These are phyloP conservation scores for Zygosaccharomyces bisporus DNA, from an alignment of 805 yeast genomes.

Conservation along the genomic window DNA sequence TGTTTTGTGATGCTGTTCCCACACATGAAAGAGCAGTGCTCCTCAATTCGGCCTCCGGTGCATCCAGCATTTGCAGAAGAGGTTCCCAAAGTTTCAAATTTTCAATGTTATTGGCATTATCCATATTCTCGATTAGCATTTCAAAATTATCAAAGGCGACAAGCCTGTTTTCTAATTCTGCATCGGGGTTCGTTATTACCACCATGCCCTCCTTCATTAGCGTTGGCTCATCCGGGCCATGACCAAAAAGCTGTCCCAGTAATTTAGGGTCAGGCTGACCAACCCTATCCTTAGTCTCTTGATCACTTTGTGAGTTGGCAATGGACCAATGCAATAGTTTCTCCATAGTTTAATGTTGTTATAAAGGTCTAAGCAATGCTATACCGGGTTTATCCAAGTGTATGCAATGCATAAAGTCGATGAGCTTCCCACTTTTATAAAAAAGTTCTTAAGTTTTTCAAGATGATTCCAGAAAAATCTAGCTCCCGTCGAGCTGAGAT, in stretches of 20 bases:
- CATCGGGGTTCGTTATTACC: constrained; percentile 55
- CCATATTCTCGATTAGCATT: constrained; percentile 88
- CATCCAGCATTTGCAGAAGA: constrained; percentile 51
- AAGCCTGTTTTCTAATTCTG: constrained; percentile 58
- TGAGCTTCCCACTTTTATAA: neutral
- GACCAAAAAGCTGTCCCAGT: constrained; percentile 72
- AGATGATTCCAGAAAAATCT: constrained; percentile 7
- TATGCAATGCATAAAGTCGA: neutral
- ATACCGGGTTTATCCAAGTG: neutral
- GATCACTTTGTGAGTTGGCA: constrained; percentile 68
- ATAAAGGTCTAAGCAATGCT: neutral
- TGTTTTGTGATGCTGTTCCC: constrained; percentile 93
- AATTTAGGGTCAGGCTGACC: constrained; percentile 79
- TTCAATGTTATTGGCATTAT: constrained; percentile 90
- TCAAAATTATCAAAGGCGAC: constrained; percentile 88
- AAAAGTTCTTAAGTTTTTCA: neutral
- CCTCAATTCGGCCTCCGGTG: constrained; percentile 45
- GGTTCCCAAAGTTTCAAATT: constrained; percentile 78
- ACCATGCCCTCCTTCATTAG: constrained; percentile 75
- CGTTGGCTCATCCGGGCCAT: constrained; percentile 81
- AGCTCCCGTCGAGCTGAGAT: neutral
- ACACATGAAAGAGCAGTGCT: constrained; percentile 65
- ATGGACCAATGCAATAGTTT: constrained; percentile 90
- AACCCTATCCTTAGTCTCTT: constrained; percentile 57
- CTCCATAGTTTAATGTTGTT: constrained; percentile 54